Base-by-base conservation (phyloP, 192 early-diverging fungal genomes). In the Spizellomyces sp. region DNA sequence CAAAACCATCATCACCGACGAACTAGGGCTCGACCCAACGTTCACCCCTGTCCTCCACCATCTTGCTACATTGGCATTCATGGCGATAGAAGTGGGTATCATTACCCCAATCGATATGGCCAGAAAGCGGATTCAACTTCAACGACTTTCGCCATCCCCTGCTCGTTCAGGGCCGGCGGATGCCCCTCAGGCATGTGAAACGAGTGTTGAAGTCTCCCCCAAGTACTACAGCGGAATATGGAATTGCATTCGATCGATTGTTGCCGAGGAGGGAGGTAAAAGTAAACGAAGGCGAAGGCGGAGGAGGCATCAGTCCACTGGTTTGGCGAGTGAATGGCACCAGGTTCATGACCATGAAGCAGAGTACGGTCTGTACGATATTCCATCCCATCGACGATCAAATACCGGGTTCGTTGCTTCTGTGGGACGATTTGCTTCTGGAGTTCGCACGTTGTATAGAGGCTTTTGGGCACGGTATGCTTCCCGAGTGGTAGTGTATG, bases 21-120 rank as follows among this genome's bases (percentile, higher is more conserved):
- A 86, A 62, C 69, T 86, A 5, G 78, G 79, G 15, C 63, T 86
- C 17, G 70, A 73, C 58, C 69, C 75, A 45, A 66, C 70, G 8
- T 76, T 95, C 58, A 84, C 86, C 8, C 90, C 94, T 2, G 70
- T 93, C 15, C 78, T 95, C 42, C 78, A 90, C 59, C 88, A 89
- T 65, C 78, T 88, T 9, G 85, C 87, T 0, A 85, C 88, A 22
- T 75, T 96, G 19, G 80, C 79, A 5, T 82, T 93, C 56, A 83
- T 91, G 50, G 90, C 90, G 0, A 42, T 94, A 4, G 88, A 96
- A 54, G 78, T 90, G 1, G 72, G 88, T 9, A 88, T 97, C 12
- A 87, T 90, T 63, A 78, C 93, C 43, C 96, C 96, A 0, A 73
- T 99, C 15, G 94, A 99, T 42, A 92, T 95, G 5, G 88, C 92